Base-by-base conservation (phyloP, 208 protist species). In the Porcisia hertigi region DNA sequence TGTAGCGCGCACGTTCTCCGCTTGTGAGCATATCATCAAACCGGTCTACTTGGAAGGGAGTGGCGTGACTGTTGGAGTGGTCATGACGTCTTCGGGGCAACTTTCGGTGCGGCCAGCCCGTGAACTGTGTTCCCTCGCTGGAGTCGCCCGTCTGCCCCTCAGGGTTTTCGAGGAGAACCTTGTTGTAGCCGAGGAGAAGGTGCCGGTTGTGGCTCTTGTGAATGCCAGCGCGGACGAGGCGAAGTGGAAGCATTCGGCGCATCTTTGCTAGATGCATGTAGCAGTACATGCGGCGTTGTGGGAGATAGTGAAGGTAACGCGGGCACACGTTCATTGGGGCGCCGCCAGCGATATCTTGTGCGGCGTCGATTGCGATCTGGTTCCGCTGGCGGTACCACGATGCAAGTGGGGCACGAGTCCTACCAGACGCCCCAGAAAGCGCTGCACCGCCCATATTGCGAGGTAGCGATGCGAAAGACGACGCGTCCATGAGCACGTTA, bases 111-210 rank as follows among this genome's bases (percentile, higher is more conserved):
- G 78, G 78, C 78, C 78, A 82, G 0, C 73, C 47, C 14, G 18
- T 30, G 23, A 14, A 58, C 39, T 3, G 36, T 49, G 8, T 57
- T 39, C 67, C 66, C 16, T 43, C 41, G 23, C 9, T 6, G 34
- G 52, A 16, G 41, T 8, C 23, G 57, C 18, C 60, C 25, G 5
- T 12, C 47, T 45, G 30, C 36, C 39, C 62, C 9, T 66, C 73
- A 1, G 30, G 60, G 4, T 58, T 69, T 16, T 72, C 47, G 3
- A 94, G 49, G 7, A 80, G 59, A 8, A 88, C 41, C 57, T 74
- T 82, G 54, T 83, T 76, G 72, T 95, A 97, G 20, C 93, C 93
- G 53, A 89, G 86, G 8, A 97, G 73, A 8, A 95, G 71, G 71
- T 97, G 93, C 25, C 55, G 82, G 63, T 86, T 92, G 62, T 79